These are phyloP conservation scores for Puccinia coronata DNA, from an alignment of 1,284 basidiomycete genomes.

Conservation along the genomic window DNA sequence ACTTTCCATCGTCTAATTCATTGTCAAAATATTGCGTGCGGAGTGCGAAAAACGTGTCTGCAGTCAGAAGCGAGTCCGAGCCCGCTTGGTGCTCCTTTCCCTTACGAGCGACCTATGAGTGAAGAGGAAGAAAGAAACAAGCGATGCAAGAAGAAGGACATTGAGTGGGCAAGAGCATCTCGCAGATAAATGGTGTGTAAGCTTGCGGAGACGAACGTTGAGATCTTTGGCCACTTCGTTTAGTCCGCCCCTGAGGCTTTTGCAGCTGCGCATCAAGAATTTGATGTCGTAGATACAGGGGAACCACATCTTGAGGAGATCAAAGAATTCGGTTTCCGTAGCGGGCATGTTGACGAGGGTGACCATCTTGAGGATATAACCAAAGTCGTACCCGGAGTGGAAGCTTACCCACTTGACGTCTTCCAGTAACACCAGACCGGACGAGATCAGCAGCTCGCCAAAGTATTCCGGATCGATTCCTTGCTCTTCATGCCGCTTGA, in stretches of 20 bases:
- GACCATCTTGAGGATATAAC: slow-evolving; percentile 93
- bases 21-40: slow-evolving; percentile 43
- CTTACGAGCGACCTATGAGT: slow-evolving; percentile 24
- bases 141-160: background rate
- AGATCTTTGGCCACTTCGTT: slow-evolving; percentile 95
- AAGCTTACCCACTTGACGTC: slow-evolving; percentile 98
- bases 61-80: slow-evolving; percentile 42
- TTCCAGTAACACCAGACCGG: slow-evolving; percentile 82
- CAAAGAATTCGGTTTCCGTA: slow-evolving; percentile 87
- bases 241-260: slow-evolving; percentile 85
- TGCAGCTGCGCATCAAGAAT: slow-evolving; percentile 86
- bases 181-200: background rate
- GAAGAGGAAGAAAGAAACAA: background rate
- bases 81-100: slow-evolving; percentile 46
- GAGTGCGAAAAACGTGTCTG: slow-evolving; percentile 37
- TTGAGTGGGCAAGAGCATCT: background rate
- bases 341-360: slow-evolving; percentile 84
- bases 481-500: slow-evolving; percentile 85
- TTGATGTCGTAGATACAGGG: slow-evolving; percentile 97
- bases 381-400: slow-evolving; percentile 99
- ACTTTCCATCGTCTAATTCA: slow-evolving; percentile 39
- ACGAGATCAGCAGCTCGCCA: slow-evolving; percentile 94
- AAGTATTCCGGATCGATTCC: slow-evolving; percentile 93
- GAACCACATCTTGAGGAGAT: slow-evolving; percentile 87
- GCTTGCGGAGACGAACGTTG: slow-evolving; percentile 24